A percentile compares a stretch with the other conserved stretches of the same genome.
phyloP scores from a whole-genome alignment of 2,329 filamentous ascomycete species.

The Aspergillus phoenicis region DNA sequence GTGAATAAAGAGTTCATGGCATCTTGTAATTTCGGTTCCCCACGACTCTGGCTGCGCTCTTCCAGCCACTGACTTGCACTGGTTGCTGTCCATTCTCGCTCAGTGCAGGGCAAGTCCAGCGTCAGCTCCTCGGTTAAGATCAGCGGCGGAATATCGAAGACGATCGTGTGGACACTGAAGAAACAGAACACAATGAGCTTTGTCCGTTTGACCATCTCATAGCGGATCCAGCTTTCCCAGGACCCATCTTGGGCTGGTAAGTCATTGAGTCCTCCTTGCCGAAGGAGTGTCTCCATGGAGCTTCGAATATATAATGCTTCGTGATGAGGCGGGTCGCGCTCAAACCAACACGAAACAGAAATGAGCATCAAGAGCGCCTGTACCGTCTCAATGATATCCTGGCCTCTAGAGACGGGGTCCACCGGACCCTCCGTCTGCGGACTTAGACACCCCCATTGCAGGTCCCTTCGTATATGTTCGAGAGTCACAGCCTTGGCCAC shows the following conservation, averaged over 20 bases:
- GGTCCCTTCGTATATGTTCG: constrained; percentile 34
- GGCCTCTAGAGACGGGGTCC: constrained; percentile 20
- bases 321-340: constrained; percentile 34
- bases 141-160: constrained; percentile 36
- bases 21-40: constrained; percentile 33
- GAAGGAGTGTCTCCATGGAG: constrained; percentile 32
- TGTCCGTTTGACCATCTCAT: constrained; percentile 34
- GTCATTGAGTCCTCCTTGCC: constrained; percentile 33
- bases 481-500: constrained; percentile 36
- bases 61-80: constrained; percentile 28
- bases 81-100: constrained; percentile 36
- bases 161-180: constrained; percentile 40
- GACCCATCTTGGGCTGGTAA: constrained; percentile 33
- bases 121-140: constrained; percentile 36
- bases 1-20: constrained; percentile 31
- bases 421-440: constrained; percentile 7
- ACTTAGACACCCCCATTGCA: constrained; percentile 24
- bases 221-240: constrained; percentile 37
- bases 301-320: constrained; percentile 35
- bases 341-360: constrained; percentile 36
- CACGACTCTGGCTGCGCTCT: constrained; percentile 25
- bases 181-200: constrained; percentile 40
- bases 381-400: constrained; percentile 32
- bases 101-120: constrained; percentile 36
- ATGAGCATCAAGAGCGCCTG: constrained; percentile 34